Evolutionary conservation across 2,329 filamentous ascomycete species (phyloP).

Genomic region (Cordyceps pruinosa): DNA sequence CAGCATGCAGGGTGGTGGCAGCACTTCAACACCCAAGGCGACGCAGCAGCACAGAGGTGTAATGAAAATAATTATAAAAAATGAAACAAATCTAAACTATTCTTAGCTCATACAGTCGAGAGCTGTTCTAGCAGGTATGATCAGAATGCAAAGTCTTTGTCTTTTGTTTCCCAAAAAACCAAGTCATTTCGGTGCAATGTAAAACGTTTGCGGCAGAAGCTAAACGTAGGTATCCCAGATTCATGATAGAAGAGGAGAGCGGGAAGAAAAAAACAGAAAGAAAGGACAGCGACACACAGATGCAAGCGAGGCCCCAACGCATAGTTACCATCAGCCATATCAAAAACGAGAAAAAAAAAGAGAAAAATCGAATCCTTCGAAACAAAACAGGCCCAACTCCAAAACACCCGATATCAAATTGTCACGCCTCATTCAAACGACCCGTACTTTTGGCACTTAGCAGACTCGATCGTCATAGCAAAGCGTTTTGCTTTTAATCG

Average conservation of each 20-base stretch:
- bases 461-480: no score
- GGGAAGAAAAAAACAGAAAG: background rate
- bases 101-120: conserved; percentile 9
- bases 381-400: conserved; percentile 1
- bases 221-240: conserved; percentile 11
- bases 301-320: background rate
- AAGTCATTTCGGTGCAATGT: background rate
- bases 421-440: background rate
- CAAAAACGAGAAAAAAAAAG: background rate
- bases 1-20: no score
- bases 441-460: no score
- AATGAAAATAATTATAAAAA: background rate
- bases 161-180: background rate
- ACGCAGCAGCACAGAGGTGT: background rate
- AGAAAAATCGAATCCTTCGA: background rate
- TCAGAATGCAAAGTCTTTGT: conserved; percentile 5
- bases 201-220: background rate
- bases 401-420: background rate
- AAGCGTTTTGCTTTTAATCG: conserved; percentile 28
- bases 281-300: background rate
- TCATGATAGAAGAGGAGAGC: background rate
- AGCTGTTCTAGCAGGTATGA: conserved; percentile 11
- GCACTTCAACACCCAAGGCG: background rate
- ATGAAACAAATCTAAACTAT: conserved; percentile 4
- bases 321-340: background rate